phyloP scores from a whole-genome alignment of 441 rosid genomes.

The Adansonia rubrostipa region DNA sequence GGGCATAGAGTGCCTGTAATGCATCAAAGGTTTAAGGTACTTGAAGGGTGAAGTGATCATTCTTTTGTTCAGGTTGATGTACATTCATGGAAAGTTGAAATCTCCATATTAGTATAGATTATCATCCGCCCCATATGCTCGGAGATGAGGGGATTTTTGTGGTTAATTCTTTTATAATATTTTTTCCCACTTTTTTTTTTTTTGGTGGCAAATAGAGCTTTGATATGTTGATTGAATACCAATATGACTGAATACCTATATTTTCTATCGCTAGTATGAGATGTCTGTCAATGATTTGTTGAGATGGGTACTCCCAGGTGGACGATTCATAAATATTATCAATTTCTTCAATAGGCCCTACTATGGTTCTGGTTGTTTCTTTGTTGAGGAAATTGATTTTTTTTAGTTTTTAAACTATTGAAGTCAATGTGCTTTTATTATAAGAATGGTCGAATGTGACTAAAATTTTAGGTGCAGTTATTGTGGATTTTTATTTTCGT shows the following conservation, averaged over 20 bases:
- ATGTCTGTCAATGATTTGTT: constrained; percentile 32
- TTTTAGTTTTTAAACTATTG: background rate
- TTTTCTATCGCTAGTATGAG: background rate
- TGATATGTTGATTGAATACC: constrained; percentile 32
- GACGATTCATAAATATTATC: constrained; percentile 25
- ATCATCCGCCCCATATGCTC: constrained; percentile 26
- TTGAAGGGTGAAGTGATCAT: background rate
- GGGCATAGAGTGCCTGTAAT: background rate
- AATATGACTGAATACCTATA: constrained; percentile 29
- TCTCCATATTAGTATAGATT: constrained; percentile 35
- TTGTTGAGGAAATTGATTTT: background rate
- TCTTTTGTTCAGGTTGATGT: constrained; percentile 31
- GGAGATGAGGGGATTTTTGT: constrained; percentile 33
- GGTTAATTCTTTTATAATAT: constrained; percentile 39
- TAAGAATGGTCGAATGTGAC: background rate
- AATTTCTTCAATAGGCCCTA: background rate
- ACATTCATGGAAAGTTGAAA: constrained; percentile 31
- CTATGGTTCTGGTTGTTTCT: background rate
- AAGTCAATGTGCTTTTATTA: background rate
- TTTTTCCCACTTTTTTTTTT: constrained; percentile 17
- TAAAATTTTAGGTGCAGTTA: background rate
- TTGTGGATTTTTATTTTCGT: background rate
- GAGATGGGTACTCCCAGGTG: constrained; percentile 20
- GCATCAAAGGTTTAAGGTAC: constrained; percentile 19
- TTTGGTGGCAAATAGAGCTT: constrained; percentile 21